These are phyloP conservation scores for Ceratobasidium sp. DNA, from an alignment of 1,284 basidiomycete genomes.

Conservation along the genomic window DNA sequence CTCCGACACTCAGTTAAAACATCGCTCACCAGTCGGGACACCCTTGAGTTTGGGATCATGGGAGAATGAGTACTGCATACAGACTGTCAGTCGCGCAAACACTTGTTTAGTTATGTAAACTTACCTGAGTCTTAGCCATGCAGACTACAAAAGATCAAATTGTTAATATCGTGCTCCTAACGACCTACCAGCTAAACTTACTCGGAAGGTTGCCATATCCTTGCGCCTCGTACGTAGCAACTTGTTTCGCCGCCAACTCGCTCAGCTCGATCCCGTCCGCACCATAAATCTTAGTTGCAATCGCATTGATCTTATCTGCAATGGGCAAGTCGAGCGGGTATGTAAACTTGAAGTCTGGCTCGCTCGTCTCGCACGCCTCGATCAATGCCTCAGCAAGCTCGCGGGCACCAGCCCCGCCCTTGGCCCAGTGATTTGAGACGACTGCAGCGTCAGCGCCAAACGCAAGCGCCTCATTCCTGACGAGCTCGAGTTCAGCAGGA, in stretches of 20 bases:
- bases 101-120: background rate
- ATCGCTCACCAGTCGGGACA: slow-evolving; percentile 75
- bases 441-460: slow-evolving; percentile 97
- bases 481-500: slow-evolving; percentile 88
- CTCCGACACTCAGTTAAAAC: slow-evolving; percentile 17
- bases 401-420: slow-evolving; percentile 90
- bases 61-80: slow-evolving; percentile 88
- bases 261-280: slow-evolving; percentile 91
- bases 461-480: slow-evolving; percentile 83
- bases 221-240: slow-evolving; percentile 93
- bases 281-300: slow-evolving; percentile 91
- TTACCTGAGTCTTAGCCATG: slow-evolving; percentile 90
- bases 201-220: slow-evolving; percentile 87
- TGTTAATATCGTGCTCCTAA: slow-evolving; percentile 53
- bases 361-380: slow-evolving; percentile 80
- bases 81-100: background rate
- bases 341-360: slow-evolving; percentile 89
- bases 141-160: slow-evolving; percentile 73
- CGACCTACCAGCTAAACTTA: slow-evolving; percentile 61
- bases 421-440: slow-evolving; percentile 96
- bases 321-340: slow-evolving; percentile 89
- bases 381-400: slow-evolving; percentile 91
- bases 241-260: slow-evolving; percentile 85
- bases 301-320: slow-evolving; percentile 88
- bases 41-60: slow-evolving; percentile 93